Base-by-base conservation (phyloP, 2,329 filamentous ascomycete species). In the Esteya vermicola region DNA sequence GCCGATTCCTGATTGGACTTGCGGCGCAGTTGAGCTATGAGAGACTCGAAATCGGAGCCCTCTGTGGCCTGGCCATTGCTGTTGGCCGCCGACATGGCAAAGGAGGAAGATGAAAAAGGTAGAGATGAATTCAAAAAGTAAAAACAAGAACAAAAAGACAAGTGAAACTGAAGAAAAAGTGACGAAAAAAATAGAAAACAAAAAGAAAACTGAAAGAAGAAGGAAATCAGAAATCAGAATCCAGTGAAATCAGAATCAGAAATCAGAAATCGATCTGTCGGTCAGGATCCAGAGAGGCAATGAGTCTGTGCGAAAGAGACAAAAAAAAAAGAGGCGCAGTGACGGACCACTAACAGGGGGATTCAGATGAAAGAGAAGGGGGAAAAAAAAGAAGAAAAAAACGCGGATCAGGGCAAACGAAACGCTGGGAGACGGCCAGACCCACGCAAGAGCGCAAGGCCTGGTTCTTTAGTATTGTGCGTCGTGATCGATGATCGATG, bases 11-110 rank as follows among this genome's bases (percentile, higher is more conserved):
- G 50, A 36, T 50, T 50, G 4, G 55, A 56, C 45, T 56, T 56
- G 30, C 53, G 52, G 34, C 56, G 57, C 3, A 60, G 54, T 50
- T 59, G 63, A 44, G 59, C 61, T 37, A 64, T 56, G 41, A 67
- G 59, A 13, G 61, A 56, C 43, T 64, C 56, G 37, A 65, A 50
- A 38, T 56, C 55, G 32, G 51, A 48, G 44, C 55, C 54, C 44
- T 60, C 58, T 25, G 52, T 33, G 26, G 26, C 27, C 31, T 33
- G 32, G 25, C 37, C 39, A 21, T 45, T 41, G 26, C 32, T 39
- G 16, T 45, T 42, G 14, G 34, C 31, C 33, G 48, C 48, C 23
- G 18, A 14, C 14, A 18, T 9, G 5, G 30, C 30, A 18, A n/a
- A 9, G 12, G 10, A 32, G 12, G 16, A n/a, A 6, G 14, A 12